These are phyloP conservation scores for Rhizophagus clarus DNA, from an alignment of 192 early-diverging fungal species.

Conservation along the genomic window DNA sequence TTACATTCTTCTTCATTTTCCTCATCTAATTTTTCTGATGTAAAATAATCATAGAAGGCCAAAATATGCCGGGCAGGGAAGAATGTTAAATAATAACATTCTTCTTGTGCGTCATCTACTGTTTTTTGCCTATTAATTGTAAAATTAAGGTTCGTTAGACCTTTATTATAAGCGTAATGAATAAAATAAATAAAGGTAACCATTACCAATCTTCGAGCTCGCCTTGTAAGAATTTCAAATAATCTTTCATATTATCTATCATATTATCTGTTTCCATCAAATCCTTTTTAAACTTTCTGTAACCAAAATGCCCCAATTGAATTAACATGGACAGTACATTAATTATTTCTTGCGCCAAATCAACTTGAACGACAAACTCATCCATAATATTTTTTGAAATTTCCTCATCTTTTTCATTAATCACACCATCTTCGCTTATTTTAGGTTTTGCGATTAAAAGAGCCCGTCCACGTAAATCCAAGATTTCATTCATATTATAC, in stretches of 20 bases:
- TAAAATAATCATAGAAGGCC: constrained; percentile 30
- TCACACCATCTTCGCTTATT: neutral
- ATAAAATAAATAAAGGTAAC: neutral
- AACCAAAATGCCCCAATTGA: constrained; percentile 32
- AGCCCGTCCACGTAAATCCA: constrained; percentile 33
- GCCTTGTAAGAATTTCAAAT: neutral
- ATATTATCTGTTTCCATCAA: neutral
- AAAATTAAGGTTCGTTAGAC: neutral
- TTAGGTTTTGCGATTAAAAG: constrained; percentile 28
- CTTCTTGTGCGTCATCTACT: neutral
- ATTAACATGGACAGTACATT: constrained; percentile 18
- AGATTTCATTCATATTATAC: constrained; percentile 24
- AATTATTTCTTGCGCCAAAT: constrained; percentile 26
- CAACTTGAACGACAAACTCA: constrained; percentile 33
- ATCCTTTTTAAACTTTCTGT: constrained; percentile 10
- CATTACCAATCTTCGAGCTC: constrained; percentile 1
- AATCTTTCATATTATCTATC: constrained; percentile 12
- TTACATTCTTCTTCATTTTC: neutral
- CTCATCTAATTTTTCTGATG: neutral
- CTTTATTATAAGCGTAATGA: too few species aligned
- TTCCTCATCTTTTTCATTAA: neutral
- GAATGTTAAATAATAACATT: constrained; percentile 31
- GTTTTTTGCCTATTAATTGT: constrained; percentile 3
- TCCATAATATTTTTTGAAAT: neutral
- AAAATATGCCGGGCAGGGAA: constrained; percentile 25